Conservation (phyloP, 2,329 filamentous ascomycete genomes). For the Fusarium pseudonygamai region DNA sequence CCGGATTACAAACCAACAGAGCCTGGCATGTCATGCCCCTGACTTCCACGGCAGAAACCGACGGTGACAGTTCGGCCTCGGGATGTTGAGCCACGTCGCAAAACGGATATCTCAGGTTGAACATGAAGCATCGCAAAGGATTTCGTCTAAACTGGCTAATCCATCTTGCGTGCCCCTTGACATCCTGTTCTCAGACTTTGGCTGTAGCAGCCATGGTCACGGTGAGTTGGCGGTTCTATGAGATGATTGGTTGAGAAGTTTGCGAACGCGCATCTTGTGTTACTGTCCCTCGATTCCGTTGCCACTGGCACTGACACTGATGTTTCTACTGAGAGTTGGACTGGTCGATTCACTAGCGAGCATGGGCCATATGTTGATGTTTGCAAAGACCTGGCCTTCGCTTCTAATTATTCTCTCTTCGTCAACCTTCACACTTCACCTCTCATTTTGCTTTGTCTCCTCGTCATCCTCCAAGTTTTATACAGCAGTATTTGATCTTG, state of each 20-base stretch:
- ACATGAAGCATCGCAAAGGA: background rate
- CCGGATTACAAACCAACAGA: background rate
- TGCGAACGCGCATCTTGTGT: background rate
- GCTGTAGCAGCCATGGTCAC: background rate
- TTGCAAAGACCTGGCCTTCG: background rate
- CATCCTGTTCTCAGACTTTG: background rate
- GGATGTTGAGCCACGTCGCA: background rate
- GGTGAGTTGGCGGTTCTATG: background rate
- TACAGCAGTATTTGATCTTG: background rate
- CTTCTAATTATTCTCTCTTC: background rate
- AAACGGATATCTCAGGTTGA: background rate
- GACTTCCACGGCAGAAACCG: background rate
- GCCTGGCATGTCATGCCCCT: background rate
- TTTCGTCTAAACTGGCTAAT: background rate
- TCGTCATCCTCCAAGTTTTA: background rate
- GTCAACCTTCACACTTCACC: background rate
- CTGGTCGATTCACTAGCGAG: background rate
- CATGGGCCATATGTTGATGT: background rate
- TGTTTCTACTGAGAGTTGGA: background rate
- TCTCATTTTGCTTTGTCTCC: background rate
- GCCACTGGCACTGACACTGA: background rate
- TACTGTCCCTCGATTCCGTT: background rate
- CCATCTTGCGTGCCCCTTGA: background rate
- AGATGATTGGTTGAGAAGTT: background rate
- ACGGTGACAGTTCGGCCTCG: background rate